These are phyloP conservation scores for Claviceps monticola DNA, from an alignment of 2,329 filamentous ascomycete species.

Conservation along the genomic window DNA sequence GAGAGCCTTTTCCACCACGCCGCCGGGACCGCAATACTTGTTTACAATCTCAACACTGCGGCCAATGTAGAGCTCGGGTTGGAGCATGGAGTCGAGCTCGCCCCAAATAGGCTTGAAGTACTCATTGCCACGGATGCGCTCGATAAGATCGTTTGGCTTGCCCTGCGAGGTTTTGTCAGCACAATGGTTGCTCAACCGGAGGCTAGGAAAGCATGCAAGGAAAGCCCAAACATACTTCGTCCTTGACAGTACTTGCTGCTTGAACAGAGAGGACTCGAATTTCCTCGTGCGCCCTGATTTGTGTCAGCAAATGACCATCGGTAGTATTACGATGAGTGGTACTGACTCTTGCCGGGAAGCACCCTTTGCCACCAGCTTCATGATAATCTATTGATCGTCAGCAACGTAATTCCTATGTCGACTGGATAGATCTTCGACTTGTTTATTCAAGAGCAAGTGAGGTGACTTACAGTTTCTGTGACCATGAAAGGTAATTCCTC, in stretches of 20 bases:
- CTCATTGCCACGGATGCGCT: slow-evolving; percentile 54
- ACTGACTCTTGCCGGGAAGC: slow-evolving; percentile 52
- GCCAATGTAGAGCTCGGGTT: slow-evolving; percentile 40
- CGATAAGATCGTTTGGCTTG: slow-evolving; percentile 67
- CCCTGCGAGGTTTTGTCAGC: slow-evolving; percentile 25
- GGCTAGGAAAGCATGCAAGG: too few species aligned
- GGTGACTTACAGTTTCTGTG: slow-evolving; percentile 24
- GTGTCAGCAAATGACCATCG: neutral
- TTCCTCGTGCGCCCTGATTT: slow-evolving; percentile 56
- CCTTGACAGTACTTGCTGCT: slow-evolving; percentile 47
- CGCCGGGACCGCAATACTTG: slow-evolving; percentile 26
- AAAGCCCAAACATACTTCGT: slow-evolving; percentile 16
- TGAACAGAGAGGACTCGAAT: slow-evolving; percentile 73
- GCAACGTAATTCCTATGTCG: neutral
- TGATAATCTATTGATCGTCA: slow-evolving; percentile 42
- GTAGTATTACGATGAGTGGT: neutral
- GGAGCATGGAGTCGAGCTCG: slow-evolving; percentile 55
- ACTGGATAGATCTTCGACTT: too few species aligned
- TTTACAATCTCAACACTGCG: slow-evolving; percentile 32
- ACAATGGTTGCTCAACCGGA: neutral
- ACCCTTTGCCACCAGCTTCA: slow-evolving; percentile 61
- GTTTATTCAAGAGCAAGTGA: neutral
- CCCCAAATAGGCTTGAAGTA: slow-evolving; percentile 64
- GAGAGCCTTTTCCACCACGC: slow-evolving; percentile 25
- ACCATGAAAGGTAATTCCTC: slow-evolving; percentile 81